These are phyloP conservation scores for Umbelopsis sp. DNA, from an alignment of 371 early-diverging fungal species.

Conservation along the genomic window DNA sequence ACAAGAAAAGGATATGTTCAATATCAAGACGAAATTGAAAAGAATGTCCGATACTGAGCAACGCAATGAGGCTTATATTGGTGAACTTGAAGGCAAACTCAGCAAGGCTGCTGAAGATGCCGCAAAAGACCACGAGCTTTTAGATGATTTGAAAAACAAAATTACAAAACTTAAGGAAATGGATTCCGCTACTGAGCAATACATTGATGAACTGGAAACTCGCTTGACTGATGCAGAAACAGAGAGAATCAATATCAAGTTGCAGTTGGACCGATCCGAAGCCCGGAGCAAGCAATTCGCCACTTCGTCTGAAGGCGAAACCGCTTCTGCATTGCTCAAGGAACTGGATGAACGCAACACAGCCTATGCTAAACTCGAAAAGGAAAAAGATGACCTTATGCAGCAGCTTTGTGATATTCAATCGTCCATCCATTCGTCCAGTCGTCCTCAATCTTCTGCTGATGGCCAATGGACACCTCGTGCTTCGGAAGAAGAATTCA, in stretches of 20 bases:
- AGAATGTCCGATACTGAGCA: conserved; percentile 35
- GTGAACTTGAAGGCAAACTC: conserved; percentile 30
- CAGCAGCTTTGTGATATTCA: conserved; percentile 4
- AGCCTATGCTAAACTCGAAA: conserved; percentile 23
- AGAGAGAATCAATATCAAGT: background rate
- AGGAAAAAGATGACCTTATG: conserved; percentile 7
- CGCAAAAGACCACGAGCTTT: conserved; percentile 32
- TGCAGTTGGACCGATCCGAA: background rate
- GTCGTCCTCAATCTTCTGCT: conserved; percentile 1
- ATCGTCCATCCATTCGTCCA: background rate
- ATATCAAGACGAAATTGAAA: conserved; percentile 30
- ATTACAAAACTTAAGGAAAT: conserved; percentile 44
- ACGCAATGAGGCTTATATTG: conserved; percentile 24
- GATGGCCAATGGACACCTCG: conserved; percentile 17
- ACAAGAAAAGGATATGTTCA: conserved; percentile 27
- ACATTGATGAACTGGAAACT: conserved; percentile 48
- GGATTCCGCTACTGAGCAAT: conserved; percentile 50
- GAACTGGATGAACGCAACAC: conserved; percentile 21
- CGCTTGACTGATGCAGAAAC: conserved; percentile 28
- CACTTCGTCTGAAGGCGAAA: background rate
- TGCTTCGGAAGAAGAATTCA: conserved; percentile 16
- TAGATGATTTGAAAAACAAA: conserved; percentile 40
- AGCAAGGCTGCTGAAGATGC: conserved; percentile 19
- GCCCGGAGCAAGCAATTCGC: background rate
- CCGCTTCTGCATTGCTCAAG: conserved; percentile 1